Evolutionary conservation across 2,329 filamentous ascomycete genomes (phyloP).

Genomic region (Penicillium italicum): DNA sequence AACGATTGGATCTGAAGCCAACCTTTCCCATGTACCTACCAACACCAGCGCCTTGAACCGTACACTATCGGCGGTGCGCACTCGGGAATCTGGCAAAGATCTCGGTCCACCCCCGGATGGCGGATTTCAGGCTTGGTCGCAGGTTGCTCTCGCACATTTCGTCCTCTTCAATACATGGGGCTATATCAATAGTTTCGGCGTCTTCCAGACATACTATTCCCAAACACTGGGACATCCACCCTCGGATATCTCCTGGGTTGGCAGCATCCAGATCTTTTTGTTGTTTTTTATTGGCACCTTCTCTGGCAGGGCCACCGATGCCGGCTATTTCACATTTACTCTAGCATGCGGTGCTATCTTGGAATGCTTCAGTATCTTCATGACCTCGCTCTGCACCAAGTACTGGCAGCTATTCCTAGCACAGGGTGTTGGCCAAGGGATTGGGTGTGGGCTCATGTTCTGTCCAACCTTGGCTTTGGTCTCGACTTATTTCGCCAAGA

Average conservation of each 20-base stretch:
- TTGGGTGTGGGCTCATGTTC: slow-evolving; percentile 56
- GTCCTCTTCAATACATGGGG: slow-evolving; percentile 58
- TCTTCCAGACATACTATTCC: slow-evolving; percentile 54
- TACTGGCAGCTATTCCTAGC: slow-evolving; percentile 51
- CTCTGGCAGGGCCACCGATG: slow-evolving; percentile 51
- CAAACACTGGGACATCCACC: slow-evolving; percentile 41
- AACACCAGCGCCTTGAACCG: slow-evolving; percentile 28
- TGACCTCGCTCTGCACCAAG: slow-evolving; percentile 46
- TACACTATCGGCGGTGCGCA: slow-evolving; percentile 38
- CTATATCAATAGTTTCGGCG: slow-evolving; percentile 54
- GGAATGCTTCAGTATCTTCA: slow-evolving; percentile 50
- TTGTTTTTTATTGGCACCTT: slow-evolving; percentile 52
- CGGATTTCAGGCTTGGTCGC: slow-evolving; percentile 54
- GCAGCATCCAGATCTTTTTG: slow-evolving; percentile 50
- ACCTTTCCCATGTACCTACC: slow-evolving; percentile 23
- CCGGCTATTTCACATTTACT: slow-evolving; percentile 49
- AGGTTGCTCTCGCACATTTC: slow-evolving; percentile 51
- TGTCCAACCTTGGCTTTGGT: slow-evolving; percentile 53
- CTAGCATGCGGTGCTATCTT: slow-evolving; percentile 44
- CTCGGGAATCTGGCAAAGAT: slow-evolving; percentile 36
- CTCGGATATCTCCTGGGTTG: slow-evolving; percentile 53
- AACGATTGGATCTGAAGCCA: not conserved
- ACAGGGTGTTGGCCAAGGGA: slow-evolving; percentile 56
- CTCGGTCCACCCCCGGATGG: slow-evolving; percentile 48
- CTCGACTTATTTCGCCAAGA: slow-evolving; percentile 59